These are phyloP conservation scores for Cladorrhinum sp. DNA, from an alignment of 2,329 filamentous ascomycete genomes.

Conservation along the genomic window DNA sequence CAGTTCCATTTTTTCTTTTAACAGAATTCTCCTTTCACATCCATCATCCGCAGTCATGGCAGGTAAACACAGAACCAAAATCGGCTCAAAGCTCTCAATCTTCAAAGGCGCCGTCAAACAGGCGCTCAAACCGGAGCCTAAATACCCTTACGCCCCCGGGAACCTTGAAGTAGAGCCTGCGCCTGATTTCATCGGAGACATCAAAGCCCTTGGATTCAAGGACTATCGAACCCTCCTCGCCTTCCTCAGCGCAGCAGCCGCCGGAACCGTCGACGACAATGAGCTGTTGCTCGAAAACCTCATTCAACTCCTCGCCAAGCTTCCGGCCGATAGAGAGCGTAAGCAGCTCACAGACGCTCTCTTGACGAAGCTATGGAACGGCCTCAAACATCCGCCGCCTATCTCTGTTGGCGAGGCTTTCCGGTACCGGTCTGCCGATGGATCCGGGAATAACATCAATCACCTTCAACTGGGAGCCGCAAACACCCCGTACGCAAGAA, in stretches of 20 bases:
- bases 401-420: constrained; percentile 60
- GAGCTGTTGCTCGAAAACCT: constrained; percentile 71
- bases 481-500: no score
- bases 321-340: constrained; percentile 62
- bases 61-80: neutral
- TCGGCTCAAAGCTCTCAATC: constrained; percentile 6
- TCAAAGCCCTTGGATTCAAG: constrained; percentile 51
- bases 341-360: constrained; percentile 63
- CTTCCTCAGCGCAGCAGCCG: constrained; percentile 59
- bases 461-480: constrained; percentile 49
- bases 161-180: constrained; percentile 7
- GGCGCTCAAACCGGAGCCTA: constrained; percentile 6
- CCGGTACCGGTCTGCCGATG: constrained; percentile 65
- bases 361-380: constrained; percentile 66
- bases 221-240: constrained; percentile 63
- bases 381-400: constrained; percentile 67
- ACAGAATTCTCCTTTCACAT: no score
- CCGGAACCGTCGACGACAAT: constrained; percentile 67
- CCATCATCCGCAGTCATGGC: no score
- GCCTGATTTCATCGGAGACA: constrained; percentile 46
- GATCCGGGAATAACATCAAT: constrained; percentile 66
- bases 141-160: constrained; percentile 9
- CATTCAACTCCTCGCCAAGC: constrained; percentile 63
- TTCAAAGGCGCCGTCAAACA: constrained; percentile 13
- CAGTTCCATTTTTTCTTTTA: no score